Conservation (phyloP, 805 yeast species). For the Peterozyma toletana region DNA sequence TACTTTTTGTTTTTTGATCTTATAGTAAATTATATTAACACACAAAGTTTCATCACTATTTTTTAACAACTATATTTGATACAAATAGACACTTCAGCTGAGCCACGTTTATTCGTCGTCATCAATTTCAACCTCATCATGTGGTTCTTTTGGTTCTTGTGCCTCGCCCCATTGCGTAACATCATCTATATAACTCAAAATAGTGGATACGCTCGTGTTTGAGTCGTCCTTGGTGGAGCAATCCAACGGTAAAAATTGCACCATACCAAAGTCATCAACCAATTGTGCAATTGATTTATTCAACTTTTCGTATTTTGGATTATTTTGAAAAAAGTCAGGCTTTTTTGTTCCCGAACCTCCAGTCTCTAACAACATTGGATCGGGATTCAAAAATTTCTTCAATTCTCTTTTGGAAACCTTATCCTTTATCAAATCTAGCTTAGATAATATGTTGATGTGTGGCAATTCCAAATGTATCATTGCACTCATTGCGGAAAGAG, state of each 20-base stretch:
- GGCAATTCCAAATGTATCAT: constrained; percentile 95
- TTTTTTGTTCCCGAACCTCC: constrained; percentile 30
- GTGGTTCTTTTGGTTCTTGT: constrained; percentile 96
- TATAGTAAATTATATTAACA: no score
- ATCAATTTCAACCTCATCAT: constrained; percentile 63
- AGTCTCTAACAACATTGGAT: constrained; percentile 66
- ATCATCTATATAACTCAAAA: constrained; percentile 89
- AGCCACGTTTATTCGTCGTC: constrained; percentile 30
- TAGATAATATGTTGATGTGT: constrained; percentile 84
- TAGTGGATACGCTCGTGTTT: constrained; percentile 71
- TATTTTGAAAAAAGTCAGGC: constrained; percentile 17
- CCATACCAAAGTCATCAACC: constrained; percentile 98
- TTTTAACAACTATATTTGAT: no score
- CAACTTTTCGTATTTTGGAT: constrained; percentile 59
- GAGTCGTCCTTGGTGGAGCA: constrained; percentile 51
- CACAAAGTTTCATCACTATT: no score
- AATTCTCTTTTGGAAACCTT: constrained; percentile 69
- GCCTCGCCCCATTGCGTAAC: constrained; percentile 96
- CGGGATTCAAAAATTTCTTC: constrained; percentile 85
- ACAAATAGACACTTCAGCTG: neutral
- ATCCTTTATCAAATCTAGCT: constrained; percentile 79
- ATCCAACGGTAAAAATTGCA: constrained; percentile 88
- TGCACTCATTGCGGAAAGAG: constrained; percentile 95
- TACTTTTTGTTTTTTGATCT: no score
- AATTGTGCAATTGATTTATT: constrained; percentile 80